A percentile compares a stretch with the other conserved stretches of the same genome.
Evolutionary conservation across 1,284 basidiomycete genomes (phyloP).

Genomic region (Cutaneotrichosporon sp.): DNA sequence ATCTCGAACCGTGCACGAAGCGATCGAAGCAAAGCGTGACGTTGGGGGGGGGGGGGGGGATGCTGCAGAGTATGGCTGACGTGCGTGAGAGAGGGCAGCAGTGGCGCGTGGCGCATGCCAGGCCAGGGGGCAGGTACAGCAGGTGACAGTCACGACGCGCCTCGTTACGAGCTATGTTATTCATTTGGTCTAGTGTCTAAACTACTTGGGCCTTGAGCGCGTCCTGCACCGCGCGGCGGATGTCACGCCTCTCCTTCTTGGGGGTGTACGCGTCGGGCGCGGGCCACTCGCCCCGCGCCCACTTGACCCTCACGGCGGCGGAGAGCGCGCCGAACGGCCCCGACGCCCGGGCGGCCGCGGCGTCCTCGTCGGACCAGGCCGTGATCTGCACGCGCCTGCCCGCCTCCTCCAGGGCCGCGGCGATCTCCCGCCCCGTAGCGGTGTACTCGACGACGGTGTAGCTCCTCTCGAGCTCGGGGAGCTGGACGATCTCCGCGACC

Average conservation of each 20-base stretch:
- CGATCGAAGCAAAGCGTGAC: neutral
- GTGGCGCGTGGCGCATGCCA: neutral
- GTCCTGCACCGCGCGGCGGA: neutral
- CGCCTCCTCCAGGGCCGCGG: constrained; percentile 6
- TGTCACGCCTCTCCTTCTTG: neutral
- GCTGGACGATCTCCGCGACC: constrained; percentile 11
- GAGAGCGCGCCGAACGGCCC: constrained; percentile 60
- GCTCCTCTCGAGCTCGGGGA: neutral
- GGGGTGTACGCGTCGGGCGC: constrained; percentile 69
- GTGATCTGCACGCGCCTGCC: constrained; percentile 2
- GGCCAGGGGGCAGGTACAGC: neutral
- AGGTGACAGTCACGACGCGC: too few relatives aligned
- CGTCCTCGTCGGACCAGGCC: constrained; percentile 10
- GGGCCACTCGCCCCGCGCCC: constrained; percentile 83
- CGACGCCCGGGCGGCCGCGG: constrained; percentile 28
- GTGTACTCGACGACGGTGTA: constrained; percentile 14
- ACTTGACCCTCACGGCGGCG: constrained; percentile 69
- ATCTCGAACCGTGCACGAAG: neutral
- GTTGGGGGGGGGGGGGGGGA: neutral
- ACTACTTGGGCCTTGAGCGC: neutral
- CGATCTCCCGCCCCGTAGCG: constrained; percentile 14
- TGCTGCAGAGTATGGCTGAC: neutral
- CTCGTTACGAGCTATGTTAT: neutral
- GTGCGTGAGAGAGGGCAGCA: too few relatives aligned
- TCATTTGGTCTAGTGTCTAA: neutral